Conservation (phyloP, 2,329 filamentous ascomycete species). For the Aureobasidium sp. region DNA sequence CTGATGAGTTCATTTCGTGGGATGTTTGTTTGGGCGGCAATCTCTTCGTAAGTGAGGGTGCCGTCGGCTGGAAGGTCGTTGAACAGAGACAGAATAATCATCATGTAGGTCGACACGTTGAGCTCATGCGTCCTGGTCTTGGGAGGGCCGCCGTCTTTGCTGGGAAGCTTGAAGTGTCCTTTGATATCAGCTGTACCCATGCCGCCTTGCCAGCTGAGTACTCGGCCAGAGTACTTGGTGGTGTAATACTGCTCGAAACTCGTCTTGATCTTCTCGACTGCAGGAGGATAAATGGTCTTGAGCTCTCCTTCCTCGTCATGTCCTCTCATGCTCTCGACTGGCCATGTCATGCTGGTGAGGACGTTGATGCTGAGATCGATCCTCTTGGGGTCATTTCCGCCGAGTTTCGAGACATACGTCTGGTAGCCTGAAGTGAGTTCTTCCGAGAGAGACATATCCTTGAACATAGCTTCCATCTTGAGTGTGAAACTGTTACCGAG, state of each 20-base stretch:
- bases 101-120: slow-evolving; percentile 85
- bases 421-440: slow-evolving; percentile 75
- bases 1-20: slow-evolving; percentile 64
- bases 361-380: slow-evolving; percentile 79
- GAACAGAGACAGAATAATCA: slow-evolving; percentile 84
- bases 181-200: slow-evolving; percentile 82
- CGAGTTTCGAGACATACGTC: slow-evolving; percentile 53
- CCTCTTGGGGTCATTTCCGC: slow-evolving; percentile 49
- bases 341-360: slow-evolving; percentile 92
- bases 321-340: slow-evolving; percentile 72
- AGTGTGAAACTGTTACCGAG: slow-evolving; percentile 88
- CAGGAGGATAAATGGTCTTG: slow-evolving; percentile 63
- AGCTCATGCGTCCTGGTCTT: slow-evolving; percentile 75
- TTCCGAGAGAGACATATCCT: slow-evolving; percentile 81
- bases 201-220: slow-evolving; percentile 71
- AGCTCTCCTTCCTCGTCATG: slow-evolving; percentile 41
- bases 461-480: slow-evolving; percentile 96
- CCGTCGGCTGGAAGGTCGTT: slow-evolving; percentile 57
- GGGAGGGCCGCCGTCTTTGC: slow-evolving; percentile 58
- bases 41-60: slow-evolving; percentile 60
- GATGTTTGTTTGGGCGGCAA: slow-evolving; percentile 75
- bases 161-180: slow-evolving; percentile 63
- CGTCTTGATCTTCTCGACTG: slow-evolving; percentile 66
- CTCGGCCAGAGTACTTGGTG: slow-evolving; percentile 76
- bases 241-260: slow-evolving; percentile 88